Conservation (phyloP, 306 rosid genomes). For the Phaseolus lunatus region DNA sequence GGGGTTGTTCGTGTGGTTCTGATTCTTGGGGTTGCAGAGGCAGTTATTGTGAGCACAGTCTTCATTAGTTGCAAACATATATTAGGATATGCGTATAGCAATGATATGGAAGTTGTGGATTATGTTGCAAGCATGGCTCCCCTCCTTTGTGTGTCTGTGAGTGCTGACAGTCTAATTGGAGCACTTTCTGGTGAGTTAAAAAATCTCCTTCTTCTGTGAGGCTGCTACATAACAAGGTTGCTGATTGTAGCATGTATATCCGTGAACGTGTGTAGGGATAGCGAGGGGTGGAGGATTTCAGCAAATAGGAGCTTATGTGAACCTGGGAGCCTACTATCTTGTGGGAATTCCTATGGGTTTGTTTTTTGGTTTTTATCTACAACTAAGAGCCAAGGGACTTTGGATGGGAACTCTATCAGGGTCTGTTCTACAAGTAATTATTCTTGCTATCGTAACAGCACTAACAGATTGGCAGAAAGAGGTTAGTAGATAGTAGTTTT, state of each 20-base stretch:
- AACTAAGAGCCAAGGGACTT: constrained; percentile 51
- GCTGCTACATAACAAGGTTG: too few relatives aligned
- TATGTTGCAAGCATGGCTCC: constrained; percentile 61
- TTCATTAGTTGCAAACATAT: constrained; percentile 50
- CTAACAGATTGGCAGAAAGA: constrained; percentile 59
- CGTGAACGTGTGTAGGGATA: constrained; percentile 23
- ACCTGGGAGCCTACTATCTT: constrained; percentile 61
- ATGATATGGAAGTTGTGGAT: constrained; percentile 57
- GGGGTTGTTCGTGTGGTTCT: constrained; percentile 53
- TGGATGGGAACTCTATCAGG: constrained; percentile 60
- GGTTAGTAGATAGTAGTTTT: constrained; percentile 18
- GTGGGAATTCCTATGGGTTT: constrained; percentile 53
- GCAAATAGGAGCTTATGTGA: constrained; percentile 54
- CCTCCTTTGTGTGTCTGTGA: constrained; percentile 56
- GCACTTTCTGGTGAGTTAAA: constrained; percentile 50
- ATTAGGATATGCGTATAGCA: constrained; percentile 71
- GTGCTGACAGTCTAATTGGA: constrained; percentile 57
- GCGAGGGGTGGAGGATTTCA: constrained; percentile 64
- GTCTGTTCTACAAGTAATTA: constrained; percentile 41
- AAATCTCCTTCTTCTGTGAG: neutral
- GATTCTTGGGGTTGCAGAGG: constrained; percentile 56
- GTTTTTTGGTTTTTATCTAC: constrained; percentile 47
- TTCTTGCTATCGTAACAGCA: constrained; percentile 45
- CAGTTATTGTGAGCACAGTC: constrained; percentile 46
- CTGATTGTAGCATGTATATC: neutral